Evolutionary conservation across 2,329 filamentous ascomycete species (phyloP).

Genomic region (Claviceps lovelessii): DNA sequence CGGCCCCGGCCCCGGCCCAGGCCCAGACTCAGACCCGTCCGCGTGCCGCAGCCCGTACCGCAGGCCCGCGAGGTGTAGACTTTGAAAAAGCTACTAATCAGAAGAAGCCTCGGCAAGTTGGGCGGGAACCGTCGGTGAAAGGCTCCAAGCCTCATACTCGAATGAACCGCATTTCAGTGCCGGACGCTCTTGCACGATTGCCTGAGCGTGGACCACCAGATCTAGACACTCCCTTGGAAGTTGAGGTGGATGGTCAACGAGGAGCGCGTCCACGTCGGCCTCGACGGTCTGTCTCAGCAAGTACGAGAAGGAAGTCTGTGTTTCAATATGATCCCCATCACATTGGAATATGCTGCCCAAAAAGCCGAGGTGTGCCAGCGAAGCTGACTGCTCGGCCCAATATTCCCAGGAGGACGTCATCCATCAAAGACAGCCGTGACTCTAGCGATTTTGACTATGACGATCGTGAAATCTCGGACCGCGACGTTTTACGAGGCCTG

Average conservation of each 20-base stretch:
- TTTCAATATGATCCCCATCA: slow-evolving; percentile 10
- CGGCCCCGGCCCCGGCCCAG: no score
- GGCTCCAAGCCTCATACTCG: background rate
- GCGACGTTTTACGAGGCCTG: slow-evolving; percentile 39
- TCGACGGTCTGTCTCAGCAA: background rate
- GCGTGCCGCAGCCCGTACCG: no score
- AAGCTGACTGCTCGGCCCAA: slow-evolving; percentile 17
- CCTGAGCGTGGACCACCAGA: background rate
- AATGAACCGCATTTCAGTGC: background rate
- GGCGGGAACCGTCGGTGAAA: background rate
- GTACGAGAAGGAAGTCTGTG: background rate
- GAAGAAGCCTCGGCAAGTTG: background rate
- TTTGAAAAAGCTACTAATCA: background rate
- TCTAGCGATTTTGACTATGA: slow-evolving; percentile 17
- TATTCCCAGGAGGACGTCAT: slow-evolving; percentile 22
- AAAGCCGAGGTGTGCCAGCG: slow-evolving; percentile 13
- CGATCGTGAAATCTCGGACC: slow-evolving; percentile 28
- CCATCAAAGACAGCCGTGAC: slow-evolving; percentile 14
- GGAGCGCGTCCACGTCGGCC: background rate
- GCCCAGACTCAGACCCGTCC: no score
- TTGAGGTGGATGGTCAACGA: background rate
- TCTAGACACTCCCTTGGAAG: background rate
- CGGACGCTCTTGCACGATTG: background rate
- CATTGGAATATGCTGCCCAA: slow-evolving; percentile 14
- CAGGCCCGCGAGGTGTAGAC: background rate